phyloP scores from a whole-genome alignment of 1,284 basidiomycete genomes.

The Cryptococcus sp. region DNA sequence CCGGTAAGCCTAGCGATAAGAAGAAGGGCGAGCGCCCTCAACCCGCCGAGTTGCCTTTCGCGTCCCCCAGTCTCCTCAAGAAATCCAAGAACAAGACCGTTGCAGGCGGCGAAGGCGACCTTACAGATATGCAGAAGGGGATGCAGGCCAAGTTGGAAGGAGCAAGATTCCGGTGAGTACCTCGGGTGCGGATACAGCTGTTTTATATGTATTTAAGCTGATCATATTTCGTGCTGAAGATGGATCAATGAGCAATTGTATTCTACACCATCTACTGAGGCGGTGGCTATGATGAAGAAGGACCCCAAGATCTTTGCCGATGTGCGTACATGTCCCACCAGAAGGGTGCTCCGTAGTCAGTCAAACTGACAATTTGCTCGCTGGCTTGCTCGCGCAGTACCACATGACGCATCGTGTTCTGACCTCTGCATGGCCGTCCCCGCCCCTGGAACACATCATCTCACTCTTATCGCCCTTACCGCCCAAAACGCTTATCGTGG shows the following conservation, averaged over 20 bases:
- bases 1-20: constrained; percentile 9
- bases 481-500: constrained; percentile 73
- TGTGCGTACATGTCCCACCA: constrained; percentile 55
- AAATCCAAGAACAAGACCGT: constrained; percentile 12
- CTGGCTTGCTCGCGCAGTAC: constrained; percentile 62
- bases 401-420: constrained; percentile 86
- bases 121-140: constrained; percentile 71
- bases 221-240: constrained; percentile 53
- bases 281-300: constrained; percentile 75
- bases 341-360: not conserved
- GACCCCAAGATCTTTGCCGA: constrained; percentile 75
- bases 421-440: constrained; percentile 85
- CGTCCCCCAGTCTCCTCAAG: constrained; percentile 19
- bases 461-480: constrained; percentile 62
- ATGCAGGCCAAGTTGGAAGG: constrained; percentile 80
- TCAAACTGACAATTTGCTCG: not conserved
- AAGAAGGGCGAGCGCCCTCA: not conserved
- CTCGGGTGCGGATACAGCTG: not conserved
- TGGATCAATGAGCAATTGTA: constrained; percentile 87
- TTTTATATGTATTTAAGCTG: constrained; percentile 3
- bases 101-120: constrained; percentile 38
- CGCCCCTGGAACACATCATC: constrained; percentile 80
- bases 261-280: constrained; percentile 73
- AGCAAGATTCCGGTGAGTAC: constrained; percentile 73
- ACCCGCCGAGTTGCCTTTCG: constrained; percentile 35